Base-by-base conservation (phyloP, 106 monocot species). In the Acanthochlamys bracteata region DNA sequence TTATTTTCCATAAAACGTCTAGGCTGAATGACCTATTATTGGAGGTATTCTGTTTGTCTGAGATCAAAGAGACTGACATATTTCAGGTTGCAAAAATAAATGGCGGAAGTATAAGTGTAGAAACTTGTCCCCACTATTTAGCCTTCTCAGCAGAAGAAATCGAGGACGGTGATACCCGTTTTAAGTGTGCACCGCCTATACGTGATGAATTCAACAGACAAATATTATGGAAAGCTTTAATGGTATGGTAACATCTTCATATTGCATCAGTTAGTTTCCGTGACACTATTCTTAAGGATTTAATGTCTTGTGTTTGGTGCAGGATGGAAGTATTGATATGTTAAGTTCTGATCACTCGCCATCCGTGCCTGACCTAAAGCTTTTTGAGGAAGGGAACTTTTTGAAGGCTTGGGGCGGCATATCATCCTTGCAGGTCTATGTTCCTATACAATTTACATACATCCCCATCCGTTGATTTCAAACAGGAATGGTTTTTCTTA, bases 341-440 rank as follows among this genome's bases (percentile, higher is more conserved):
- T 67, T 98, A 54, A 92, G 98, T 68, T 98, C 98, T 46, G 98
- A 98, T 73, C 98, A 98, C 76, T 98, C 98, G 54, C 98, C 98
- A 45, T 77, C 88, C 60, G 39, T 68, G 43, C 88, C 98, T 47
- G 74, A 83, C n/a, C 80, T 98, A 23, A 98, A 98, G 68, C 85
- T 92, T 41, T 67, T 83, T 42, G 73, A 86, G 53, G 85, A 98
- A 71, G 98, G 95, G 24, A 71, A 91, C 65, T 96, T 96, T 71
- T 56, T 96, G 42, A 87, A 68, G 54, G 96, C 98, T 33, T 98
- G 98, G 98, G 98, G 98, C 52, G 98, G 98, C 51, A 84, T 98
- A 62, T 91, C 98, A 53, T 98, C 98, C 63, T 78, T 98, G 76
- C 98, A 96, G 87, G 96, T 89, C 20, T 15, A 22, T 49, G n/a